Percentiles rank a stretch among this genome's conserved stretches.
These are phyloP conservation scores for Phytophthora cryptogea DNA, from an alignment of 352 stramenopile species.

Conservation along the genomic window DNA sequence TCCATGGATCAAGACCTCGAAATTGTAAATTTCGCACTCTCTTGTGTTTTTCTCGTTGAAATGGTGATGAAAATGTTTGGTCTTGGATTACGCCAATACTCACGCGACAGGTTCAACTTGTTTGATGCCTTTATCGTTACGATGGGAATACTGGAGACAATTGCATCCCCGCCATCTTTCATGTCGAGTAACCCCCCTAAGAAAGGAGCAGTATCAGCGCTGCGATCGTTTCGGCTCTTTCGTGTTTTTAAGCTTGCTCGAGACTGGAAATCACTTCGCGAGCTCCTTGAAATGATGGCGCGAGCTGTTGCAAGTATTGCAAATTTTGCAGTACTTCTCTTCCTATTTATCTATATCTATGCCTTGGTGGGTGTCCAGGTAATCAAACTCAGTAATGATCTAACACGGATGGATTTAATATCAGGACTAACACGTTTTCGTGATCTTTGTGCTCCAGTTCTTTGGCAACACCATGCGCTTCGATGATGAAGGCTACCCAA, in stretches of 20 bases:
- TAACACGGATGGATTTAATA: neutral
- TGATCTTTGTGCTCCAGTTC: constrained; percentile 78
- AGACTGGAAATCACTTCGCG: constrained; percentile 91
- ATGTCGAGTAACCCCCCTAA: constrained; percentile 55
- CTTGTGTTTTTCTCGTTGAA: constrained; percentile 73
- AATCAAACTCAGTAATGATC: neutral
- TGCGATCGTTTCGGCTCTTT: constrained; percentile 92
- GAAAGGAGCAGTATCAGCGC: constrained; percentile 76
- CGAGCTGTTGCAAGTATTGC: constrained; percentile 91
- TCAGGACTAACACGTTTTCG: no score
- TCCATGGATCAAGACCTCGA: constrained; percentile 61
- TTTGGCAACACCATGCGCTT: constrained; percentile 96
- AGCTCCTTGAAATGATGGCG: constrained; percentile 91
- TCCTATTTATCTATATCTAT: constrained; percentile 97
- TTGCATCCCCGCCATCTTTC: constrained; percentile 72
- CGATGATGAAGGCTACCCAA: constrained; percentile 76
- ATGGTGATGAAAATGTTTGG: constrained; percentile 88
- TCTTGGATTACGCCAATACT: constrained; percentile 77
- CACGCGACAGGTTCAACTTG: constrained; percentile 76
- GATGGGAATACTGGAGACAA: constrained; percentile 72
- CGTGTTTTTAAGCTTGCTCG: constrained; percentile 95
- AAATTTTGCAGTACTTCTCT: constrained; percentile 94
- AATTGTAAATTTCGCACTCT: constrained; percentile 82
- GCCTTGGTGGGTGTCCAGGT: constrained; percentile 89
- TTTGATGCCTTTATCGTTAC: constrained; percentile 90